Base-by-base conservation (phyloP, 768 basidiomycete species). In the Panellus pusillus region DNA sequence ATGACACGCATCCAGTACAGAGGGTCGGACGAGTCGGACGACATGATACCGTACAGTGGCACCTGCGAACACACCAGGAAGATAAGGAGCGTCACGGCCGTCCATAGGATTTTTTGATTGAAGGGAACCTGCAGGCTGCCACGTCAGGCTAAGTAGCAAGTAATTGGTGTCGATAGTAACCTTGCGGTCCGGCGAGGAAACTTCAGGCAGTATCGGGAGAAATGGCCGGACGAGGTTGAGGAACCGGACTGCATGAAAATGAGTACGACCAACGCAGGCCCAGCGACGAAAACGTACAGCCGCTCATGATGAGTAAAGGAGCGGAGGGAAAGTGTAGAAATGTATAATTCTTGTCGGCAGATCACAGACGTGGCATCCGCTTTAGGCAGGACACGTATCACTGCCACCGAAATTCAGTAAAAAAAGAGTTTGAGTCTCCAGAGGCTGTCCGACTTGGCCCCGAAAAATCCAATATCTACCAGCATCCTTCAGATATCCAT, bases 1-100 rank as follows among this genome's bases (percentile, higher is more conserved):
- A 99, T 98, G 76, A 96, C 96, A 74, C 96, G 91, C 89, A 98
- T 94, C 97, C 96, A 98, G 78, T 97, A 98, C 39, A 99, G 85
- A 13, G 97, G 97, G 76, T 99, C 96, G 50, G 93, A 93, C 62
- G 94, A 97, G 80, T 99, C 96, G 55, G 94, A 97, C 27, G 93
- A 97, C 87, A 98, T 96, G 84, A 99, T 98, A 59, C 97, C 97
- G 73, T 98, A 99, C 43, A 99, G 81, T 6, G 97, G 97, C 29
- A 98, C 96, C 76, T 98, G 97, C 24, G 95, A 98, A 81, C 96
- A 98, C 60, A 98, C 96, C 67, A 99, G 75, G 90, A 98, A 98
- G 72, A 99, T 98, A 74, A 98, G 88, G 66, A 99, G 93, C 3
- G 96, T 98, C 28, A 98, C 93, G 52, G 96, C 93, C 8, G 96